Base-by-base conservation (phyloP, 1,284 basidiomycete genomes). In the Cryptococcus hybrid region DNA sequence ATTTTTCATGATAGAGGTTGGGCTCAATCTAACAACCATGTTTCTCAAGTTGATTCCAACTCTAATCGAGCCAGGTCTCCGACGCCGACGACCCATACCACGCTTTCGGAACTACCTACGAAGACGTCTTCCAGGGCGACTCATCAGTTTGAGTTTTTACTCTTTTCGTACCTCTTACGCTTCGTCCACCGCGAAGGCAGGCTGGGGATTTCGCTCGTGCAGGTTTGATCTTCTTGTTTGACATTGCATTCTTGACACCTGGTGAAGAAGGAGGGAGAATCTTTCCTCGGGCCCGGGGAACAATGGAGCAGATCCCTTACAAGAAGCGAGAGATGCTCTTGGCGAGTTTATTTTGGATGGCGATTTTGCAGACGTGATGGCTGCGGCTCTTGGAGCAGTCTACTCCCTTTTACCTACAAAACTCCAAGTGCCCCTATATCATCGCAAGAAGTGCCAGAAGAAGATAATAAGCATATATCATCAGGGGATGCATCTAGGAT, bases 281-380 rank as follows among this genome's bases (percentile, higher is more conserved):
- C 57, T 74, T 2, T 35, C 57, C 2, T 49, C 70, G 4, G 62
- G 73, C 2, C 18, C 18, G 2, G 60, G 55, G 3, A 52, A 58
- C 3, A 62, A 64, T 11, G 73, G 76, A 2, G 39, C 43, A 7
- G 90, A 92, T 69, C 86, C 90, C 3, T 83, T 90, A 45, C 85
- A 85, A 36, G 89, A 92, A 67, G 89, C 90, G 3, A 87, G 87
- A 11, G 81, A 90, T 54, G 90, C 88, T n/a, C 81, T 93, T 47
- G 90, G 88, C 34, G 90, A 93, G 71, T 97, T 93, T 72, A 90
- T 98, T 51, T 83, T 96, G 13, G 90, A 96, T 68, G 92, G 93
- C 7, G 94, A 97, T 78, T 96, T 97, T 75, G 90, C 92, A 13
- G 93, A 98, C 60, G 94, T 99, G 1, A 84, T 99, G 49, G 92